Base-by-base conservation (phyloP, 1,284 basidiomycete genomes). In the Testicularia cyperi region DNA sequence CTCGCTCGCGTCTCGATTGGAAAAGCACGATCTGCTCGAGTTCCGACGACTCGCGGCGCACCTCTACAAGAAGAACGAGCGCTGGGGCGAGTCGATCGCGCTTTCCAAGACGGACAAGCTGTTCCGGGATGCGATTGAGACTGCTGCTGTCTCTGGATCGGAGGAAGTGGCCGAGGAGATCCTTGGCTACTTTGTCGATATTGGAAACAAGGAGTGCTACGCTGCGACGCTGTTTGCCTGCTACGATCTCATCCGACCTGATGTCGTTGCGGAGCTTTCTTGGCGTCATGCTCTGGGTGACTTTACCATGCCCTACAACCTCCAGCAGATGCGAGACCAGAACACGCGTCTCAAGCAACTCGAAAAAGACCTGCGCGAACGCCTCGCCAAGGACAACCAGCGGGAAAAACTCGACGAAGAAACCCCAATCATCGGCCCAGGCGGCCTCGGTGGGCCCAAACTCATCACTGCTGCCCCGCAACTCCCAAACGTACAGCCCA, bases 201-300 rank as follows among this genome's bases (percentile, higher is more conserved):
- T 98, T 60, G 95, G 95, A 28, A 95, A 94, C 83, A 94, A 92
- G 80, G 95, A 98, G 78, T 94, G 90, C 78, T 97, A 95, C 78
- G 87, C 91, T 0, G 91, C 90, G 1, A 82, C 88, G 68, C 83
- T 96, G 27, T 96, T 85, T 71, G 83, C 88, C 28, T 94, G 90
- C 65, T 98, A 92, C 80, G 92, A 98, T 78, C 81, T 96, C 12
- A 80, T 98, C 41, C 84, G 89, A 29, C 83, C 90, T 1, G 95
- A 98, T 77, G 80, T 92, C 47, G 90, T 96, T 24, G 88, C 92
- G 78, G 94, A 97, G 78, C 80, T 95, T 28, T 89, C 88, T 60
- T 98, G 95, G 95, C 86, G 90, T 74, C 87, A 95, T 67, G 92
- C 86, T 13, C 81, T 98, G 38, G 88, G 88, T 73, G 95, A 98